phyloP scores from a whole-genome alignment of 208 protist genomes.

The Porcisia deanei region DNA sequence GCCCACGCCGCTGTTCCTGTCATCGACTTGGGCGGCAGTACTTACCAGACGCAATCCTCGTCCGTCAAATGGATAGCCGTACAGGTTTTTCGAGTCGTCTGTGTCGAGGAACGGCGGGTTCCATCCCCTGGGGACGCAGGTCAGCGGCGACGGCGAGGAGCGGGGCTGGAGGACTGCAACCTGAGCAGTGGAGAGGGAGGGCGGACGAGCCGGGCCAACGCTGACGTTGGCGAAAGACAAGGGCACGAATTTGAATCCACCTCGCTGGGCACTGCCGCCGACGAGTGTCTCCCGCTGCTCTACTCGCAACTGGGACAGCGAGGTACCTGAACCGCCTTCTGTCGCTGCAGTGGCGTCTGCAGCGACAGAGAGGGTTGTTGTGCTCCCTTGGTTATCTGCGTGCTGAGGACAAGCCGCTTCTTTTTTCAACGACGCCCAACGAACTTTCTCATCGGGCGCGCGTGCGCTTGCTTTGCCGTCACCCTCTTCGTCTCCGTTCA shows the following conservation, averaged over 20 bases:
- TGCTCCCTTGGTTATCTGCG: neutral
- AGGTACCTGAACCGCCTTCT: neutral
- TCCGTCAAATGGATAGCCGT: conserved; percentile 15
- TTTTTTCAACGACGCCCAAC: neutral
- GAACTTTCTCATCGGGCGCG: neutral
- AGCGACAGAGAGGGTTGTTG: neutral
- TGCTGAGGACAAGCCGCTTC: neutral
- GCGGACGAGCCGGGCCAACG: neutral
- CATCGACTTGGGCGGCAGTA: neutral
- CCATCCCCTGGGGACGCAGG: conserved; percentile 4
- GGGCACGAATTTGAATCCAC: conserved; percentile 18
- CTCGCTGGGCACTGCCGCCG: neutral
- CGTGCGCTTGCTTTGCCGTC: too few relatives aligned
- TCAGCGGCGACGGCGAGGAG: neutral
- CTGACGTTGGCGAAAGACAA: conserved; percentile 5
- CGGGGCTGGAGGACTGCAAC: neutral
- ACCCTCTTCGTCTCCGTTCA: neutral
- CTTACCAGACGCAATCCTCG: conserved; percentile 18
- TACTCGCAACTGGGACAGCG: neutral
- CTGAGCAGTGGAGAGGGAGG: neutral
- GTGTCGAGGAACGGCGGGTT: neutral
- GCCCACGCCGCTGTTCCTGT: neutral
- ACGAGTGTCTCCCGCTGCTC: neutral
- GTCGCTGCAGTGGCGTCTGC: too few relatives aligned
- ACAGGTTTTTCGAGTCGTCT: conserved; percentile 15